Evolutionary conservation across 495 filamentous ascomycete species (phyloP).

Genomic region (Choiromyces venosus): DNA sequence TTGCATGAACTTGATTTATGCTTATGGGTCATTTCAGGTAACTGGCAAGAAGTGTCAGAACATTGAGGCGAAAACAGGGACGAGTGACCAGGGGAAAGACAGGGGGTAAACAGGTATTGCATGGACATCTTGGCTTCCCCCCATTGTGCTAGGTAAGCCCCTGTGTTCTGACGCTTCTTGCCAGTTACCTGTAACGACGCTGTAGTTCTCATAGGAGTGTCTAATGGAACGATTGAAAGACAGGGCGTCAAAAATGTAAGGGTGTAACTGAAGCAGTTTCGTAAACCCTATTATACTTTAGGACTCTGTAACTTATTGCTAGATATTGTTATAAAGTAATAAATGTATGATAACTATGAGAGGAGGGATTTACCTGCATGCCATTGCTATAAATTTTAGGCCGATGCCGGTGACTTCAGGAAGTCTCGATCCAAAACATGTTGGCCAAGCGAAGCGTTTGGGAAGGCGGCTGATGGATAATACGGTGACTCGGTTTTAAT

Average conservation of each 20-base stretch:
- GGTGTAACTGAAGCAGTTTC: conserved; percentile 2
- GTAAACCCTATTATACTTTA: background rate
- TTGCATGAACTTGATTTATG: background rate
- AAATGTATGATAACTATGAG: background rate
- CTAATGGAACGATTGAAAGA: background rate
- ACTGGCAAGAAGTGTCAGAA: too few relatives aligned
- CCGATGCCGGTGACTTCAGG: background rate
- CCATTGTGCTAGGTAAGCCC: too few relatives aligned
- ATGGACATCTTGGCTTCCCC: too few relatives aligned
- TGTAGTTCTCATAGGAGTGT: background rate
- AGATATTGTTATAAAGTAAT: background rate
- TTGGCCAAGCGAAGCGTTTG: background rate
- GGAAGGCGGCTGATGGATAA: background rate
- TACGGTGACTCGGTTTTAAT: background rate
- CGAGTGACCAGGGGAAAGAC: too few relatives aligned
- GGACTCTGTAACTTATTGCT: background rate
- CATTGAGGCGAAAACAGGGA: too few relatives aligned
- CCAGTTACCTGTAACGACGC: too few relatives aligned
- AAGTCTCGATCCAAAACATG: background rate
- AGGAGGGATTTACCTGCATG: background rate
- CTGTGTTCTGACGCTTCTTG: too few relatives aligned
- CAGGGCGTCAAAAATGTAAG: background rate
- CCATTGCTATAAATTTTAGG: background rate
- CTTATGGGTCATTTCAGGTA: background rate
- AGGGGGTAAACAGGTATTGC: too few relatives aligned